phyloP scores from a whole-genome alignment of 495 filamentous ascomycete genomes.

The Bryoglossum gracile region DNA sequence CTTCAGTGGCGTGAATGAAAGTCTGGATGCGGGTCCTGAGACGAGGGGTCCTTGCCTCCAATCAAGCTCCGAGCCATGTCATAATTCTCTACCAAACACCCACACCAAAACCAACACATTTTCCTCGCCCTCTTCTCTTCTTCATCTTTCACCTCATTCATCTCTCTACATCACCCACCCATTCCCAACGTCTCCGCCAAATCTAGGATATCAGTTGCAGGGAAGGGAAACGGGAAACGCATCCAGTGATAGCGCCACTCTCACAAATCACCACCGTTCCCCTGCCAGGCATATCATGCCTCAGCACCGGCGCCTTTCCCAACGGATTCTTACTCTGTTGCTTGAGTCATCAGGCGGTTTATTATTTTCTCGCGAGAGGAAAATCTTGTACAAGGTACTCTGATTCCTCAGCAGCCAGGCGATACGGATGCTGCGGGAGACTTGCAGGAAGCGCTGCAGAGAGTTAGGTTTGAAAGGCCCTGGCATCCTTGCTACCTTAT shows the following conservation, averaged over 20 bases:
- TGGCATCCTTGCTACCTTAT: no score
- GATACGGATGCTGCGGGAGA: conserved; percentile 34
- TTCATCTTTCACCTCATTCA: neutral
- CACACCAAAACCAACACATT: conserved; percentile 3
- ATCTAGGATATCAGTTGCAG: neutral
- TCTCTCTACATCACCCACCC: neutral
- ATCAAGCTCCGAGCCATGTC: conserved; percentile 27
- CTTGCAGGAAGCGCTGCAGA: conserved; percentile 37
- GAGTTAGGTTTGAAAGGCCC: conserved; percentile 32
- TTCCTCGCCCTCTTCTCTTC: neutral
- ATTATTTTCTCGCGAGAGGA: conserved; percentile 24
- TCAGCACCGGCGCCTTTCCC: conserved; percentile 32
- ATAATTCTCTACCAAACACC: conserved; percentile 34
- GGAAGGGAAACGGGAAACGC: neutral
- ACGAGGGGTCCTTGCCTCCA: conserved; percentile 16
- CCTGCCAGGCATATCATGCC: conserved; percentile 25
- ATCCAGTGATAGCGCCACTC: conserved; percentile 34
- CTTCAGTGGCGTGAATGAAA: conserved; percentile 33
- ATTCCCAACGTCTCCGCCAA: neutral
- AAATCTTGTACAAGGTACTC: conserved; percentile 27
- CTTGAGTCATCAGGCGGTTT: conserved; percentile 30
- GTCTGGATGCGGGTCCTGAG: conserved; percentile 20
- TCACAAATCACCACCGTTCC: conserved; percentile 20
- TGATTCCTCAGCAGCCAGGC: conserved; percentile 38
- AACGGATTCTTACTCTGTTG: conserved; percentile 24